phyloP scores from a whole-genome alignment of 352 stramenopile species.

The Aphanomyces invadans region DNA sequence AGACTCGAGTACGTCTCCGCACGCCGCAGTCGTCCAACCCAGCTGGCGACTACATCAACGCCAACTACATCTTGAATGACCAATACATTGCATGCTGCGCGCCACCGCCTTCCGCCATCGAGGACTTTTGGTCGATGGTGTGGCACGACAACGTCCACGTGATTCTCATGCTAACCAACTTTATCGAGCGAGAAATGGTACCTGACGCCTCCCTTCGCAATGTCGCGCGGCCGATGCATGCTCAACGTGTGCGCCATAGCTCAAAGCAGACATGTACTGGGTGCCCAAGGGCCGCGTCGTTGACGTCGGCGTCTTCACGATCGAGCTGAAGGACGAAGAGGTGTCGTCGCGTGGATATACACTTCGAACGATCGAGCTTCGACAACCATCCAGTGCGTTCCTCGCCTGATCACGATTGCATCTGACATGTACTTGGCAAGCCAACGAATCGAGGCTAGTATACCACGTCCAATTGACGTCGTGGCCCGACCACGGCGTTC shows the following conservation, averaged over 20 bases:
- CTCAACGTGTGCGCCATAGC: too few relatives aligned
- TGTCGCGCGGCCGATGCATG: too few relatives aligned
- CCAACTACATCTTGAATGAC: constrained; percentile 14
- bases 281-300: constrained; percentile 36
- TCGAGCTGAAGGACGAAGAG: constrained; percentile 30
- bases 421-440: not conserved
- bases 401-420: not conserved
- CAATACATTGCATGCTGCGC: constrained; percentile 71
- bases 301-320: constrained; percentile 45
- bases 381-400: constrained; percentile 10
- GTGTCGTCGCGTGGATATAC: constrained; percentile 15
- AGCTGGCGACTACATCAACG: constrained; percentile 26
- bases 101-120: constrained; percentile 49
- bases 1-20: constrained; percentile 53
- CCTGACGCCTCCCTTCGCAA: not conserved
- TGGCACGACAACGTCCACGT: constrained; percentile 70
- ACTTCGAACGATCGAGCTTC: not conserved
- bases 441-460: constrained; percentile 34
- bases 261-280: constrained; percentile 75
- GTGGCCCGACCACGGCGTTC: constrained; percentile 71
- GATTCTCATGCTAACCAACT: constrained; percentile 85
- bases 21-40: constrained; percentile 8
- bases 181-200: constrained; percentile 52
- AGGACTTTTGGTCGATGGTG: constrained; percentile 79
- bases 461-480: constrained; percentile 71